Base-by-base conservation (phyloP, 164 flowering plant species). In the Akebia trifoliata region DNA sequence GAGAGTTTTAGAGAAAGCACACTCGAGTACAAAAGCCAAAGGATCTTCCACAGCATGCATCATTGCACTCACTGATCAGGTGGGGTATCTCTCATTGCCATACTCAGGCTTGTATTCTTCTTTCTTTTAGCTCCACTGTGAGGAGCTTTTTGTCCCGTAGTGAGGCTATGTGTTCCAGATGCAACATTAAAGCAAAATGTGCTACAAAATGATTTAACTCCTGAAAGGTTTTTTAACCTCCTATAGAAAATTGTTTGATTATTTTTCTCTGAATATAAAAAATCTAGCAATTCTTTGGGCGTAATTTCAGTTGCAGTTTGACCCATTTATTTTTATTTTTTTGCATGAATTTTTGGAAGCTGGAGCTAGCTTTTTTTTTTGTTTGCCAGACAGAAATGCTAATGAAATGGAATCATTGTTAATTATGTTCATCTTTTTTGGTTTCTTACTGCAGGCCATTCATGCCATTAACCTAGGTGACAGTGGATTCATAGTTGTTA, bases 11-110 rank as follows among this genome's bases (percentile, higher is more conserved):
- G 93, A 89, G 76, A 92, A 85, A 80, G 98, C 98, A 31, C 77
- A 92, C 71, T 69, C 74, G 4, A 74, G 73, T 57, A 89, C 97
- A 37, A 89, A 79, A 73, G 81, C 93, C 45, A 81, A 68, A 65
- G 98, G 98, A 5, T 92, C 97, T 18, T 89, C 98, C 57, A 92
- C 98, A 21, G 98, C 97, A 11, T 92, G 98, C 71, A 89, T 92
- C 47, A 74, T 92, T 47, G 93, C 98, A 4, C 97, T 92, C 57
- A 85, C 96, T 8, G 90, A 82, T n/a, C 80, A 84, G 95, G 98
- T 86, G 64, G 68, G 53, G 12, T 50, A n/a, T 31, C 62, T 50
- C n/a, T 30, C 21, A 30, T 29, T 57, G 9, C 18, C 22, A 0
- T 12, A 38, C 24, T 42, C 50, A n/a, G 60, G n/a, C 29, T 58